Evolutionary conservation across 75 land plant genomes (phyloP).

Genomic region (Chamaecyparis obtusa): DNA sequence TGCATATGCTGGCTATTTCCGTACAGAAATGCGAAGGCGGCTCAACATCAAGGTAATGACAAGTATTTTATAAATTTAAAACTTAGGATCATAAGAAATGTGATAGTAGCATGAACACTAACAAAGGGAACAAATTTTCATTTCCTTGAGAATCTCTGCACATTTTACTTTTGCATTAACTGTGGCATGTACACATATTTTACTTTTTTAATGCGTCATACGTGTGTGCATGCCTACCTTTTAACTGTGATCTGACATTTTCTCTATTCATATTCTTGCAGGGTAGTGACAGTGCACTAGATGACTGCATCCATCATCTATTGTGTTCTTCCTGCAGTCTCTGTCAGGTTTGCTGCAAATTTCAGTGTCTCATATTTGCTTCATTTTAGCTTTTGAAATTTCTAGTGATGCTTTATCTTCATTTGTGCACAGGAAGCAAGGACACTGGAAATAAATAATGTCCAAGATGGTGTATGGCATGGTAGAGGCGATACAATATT

Average conservation of each 20-base stretch:
- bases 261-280: slow-evolving; percentile 16
- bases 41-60: slow-evolving; percentile 68
- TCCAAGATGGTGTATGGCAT: slow-evolving; percentile 82
- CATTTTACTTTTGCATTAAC: not conserved
- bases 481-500: slow-evolving; percentile 89
- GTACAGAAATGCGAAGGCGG: slow-evolving; percentile 61
- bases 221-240: not conserved
- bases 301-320: slow-evolving; percentile 73
- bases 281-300: slow-evolving; percentile 68
- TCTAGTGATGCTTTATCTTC: not conserved
- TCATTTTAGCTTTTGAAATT: not conserved
- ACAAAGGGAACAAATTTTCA: not conserved
- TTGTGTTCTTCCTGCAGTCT: slow-evolving; percentile 78
- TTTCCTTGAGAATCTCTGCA: not conserved
- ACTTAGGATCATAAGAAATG: not conserved
- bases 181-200: not conserved
- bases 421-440: slow-evolving; percentile 62
- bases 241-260: not conserved
- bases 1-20: slow-evolving; percentile 60
- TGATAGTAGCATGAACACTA: not conserved
- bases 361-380: not conserved
- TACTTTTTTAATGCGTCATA: not conserved
- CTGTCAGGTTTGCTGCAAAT: slow-evolving; percentile 54
- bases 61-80: not conserved
- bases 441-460: slow-evolving; percentile 86